Percentiles rank a stretch among this genome's conserved stretches.
phyloP scores from a whole-genome alignment of 352 stramenopile species.

The Phytophthora multivora region DNA sequence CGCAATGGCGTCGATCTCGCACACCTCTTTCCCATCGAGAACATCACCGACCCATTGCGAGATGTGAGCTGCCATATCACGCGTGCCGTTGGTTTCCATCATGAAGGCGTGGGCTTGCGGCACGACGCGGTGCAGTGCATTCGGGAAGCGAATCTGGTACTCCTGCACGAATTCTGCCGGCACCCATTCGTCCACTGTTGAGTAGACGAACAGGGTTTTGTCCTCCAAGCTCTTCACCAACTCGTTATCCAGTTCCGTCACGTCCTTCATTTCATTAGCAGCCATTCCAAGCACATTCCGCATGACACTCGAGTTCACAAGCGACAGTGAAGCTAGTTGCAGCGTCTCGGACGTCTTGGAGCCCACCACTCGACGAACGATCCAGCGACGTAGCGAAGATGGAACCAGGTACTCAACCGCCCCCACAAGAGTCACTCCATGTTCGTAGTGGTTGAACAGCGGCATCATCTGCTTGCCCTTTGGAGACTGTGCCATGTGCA shows the following conservation, averaged over 20 bases:
- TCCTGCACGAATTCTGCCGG: constrained; percentile 61
- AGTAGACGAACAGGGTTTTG: constrained; percentile 75
- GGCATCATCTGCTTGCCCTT: constrained; percentile 56
- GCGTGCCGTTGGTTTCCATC: constrained; percentile 67
- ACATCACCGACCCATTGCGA: constrained; percentile 57
- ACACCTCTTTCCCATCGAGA: constrained; percentile 30
- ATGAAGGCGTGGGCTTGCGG: constrained; percentile 78
- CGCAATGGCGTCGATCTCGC: constrained; percentile 17
- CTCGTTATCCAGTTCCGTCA: constrained; percentile 50
- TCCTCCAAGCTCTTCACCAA: constrained; percentile 45
- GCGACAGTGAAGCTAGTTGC: constrained; percentile 52
- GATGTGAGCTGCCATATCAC: constrained; percentile 70
- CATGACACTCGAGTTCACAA: constrained; percentile 64
- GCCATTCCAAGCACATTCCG: constrained; percentile 73
- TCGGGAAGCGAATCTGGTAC: constrained; percentile 54
- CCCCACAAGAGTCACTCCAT: constrained; percentile 39
- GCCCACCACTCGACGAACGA: constrained; percentile 49
- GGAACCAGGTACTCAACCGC: constrained; percentile 53
- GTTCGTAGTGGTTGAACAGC: constrained; percentile 48
- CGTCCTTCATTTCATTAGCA: constrained; percentile 62
- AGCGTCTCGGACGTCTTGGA: constrained; percentile 43
- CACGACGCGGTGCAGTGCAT: constrained; percentile 53
- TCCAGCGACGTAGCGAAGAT: constrained; percentile 43
- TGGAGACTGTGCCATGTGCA: constrained; percentile 55
- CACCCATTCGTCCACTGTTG: constrained; percentile 69